Evolutionary conservation across 2,329 filamentous ascomycete species (phyloP).

Genomic region (Paecilomyces sp.): DNA sequence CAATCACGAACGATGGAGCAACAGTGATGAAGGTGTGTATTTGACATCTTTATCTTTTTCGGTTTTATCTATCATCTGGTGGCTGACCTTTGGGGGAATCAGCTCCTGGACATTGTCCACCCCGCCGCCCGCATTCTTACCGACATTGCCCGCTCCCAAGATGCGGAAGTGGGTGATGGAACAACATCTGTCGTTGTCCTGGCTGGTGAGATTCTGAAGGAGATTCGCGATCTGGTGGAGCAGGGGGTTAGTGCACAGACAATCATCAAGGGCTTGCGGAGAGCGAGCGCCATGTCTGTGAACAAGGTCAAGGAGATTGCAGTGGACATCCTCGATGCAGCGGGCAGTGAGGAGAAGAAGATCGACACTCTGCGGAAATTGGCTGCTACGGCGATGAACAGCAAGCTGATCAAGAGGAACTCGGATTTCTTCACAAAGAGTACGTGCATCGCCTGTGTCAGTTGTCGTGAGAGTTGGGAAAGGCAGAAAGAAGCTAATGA

Average conservation of each 20-base stretch:
- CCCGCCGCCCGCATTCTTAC: slow-evolving; percentile 94
- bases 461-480: not conserved
- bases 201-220: slow-evolving; percentile 95
- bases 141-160: slow-evolving; percentile 97
- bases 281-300: slow-evolving; percentile 81
- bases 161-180: slow-evolving; percentile 96
- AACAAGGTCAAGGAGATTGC: slow-evolving; percentile 99
- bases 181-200: slow-evolving; percentile 96
- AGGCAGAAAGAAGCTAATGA: slow-evolving; percentile 8
- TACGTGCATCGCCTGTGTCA: slow-evolving; percentile 37
- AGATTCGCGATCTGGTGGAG: slow-evolving; percentile 92
- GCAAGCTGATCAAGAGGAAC: slow-evolving; percentile 98
- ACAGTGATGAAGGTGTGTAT: slow-evolving; percentile 89
- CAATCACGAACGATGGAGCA: slow-evolving; percentile 97
- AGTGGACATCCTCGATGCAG: slow-evolving; percentile 58
- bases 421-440: slow-evolving; percentile 96
- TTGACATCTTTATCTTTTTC: slow-evolving; percentile 3
- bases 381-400: slow-evolving; percentile 95
- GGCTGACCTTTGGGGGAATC: slow-evolving; percentile 4
- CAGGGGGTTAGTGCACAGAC: slow-evolving; percentile 95
- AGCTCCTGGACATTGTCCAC: slow-evolving; percentile 97
- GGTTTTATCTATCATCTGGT: not conserved
- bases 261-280: slow-evolving; percentile 92
- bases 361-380: slow-evolving; percentile 84
- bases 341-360: slow-evolving; percentile 74